Base-by-base conservation (phyloP, 805 yeast genomes). In the Wickerhamomyces bisporus region DNA sequence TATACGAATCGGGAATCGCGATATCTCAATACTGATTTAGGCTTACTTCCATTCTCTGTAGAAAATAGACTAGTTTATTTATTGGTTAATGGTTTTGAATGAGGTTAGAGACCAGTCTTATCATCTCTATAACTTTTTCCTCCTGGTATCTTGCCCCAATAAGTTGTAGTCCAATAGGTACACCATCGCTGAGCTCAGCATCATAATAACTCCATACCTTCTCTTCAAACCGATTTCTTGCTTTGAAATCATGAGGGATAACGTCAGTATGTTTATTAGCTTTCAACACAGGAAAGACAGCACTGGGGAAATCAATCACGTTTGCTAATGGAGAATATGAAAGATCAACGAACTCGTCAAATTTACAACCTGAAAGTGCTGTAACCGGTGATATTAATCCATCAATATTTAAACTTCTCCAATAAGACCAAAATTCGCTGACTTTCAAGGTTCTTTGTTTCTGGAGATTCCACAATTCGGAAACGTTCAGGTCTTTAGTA, bases 321-420 rank as follows among this genome's bases (percentile, higher is more conserved):
- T 77, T 77, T 50, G 73, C 63, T 52, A 67, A 55, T 26, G 73
- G 66, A 2, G 86, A 79, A 55, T 80, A 81, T 2, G 72, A 69
- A 30, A 61, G 57, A 27, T 62, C 61, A 42, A 11, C 52, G 35
- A 63, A 64, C 30, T 63, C 59, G 6, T 58, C 63, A 27, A 52
- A 48, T 2, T 64, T 64, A 21, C 50, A 53, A 3, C 71, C 71
- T 5, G 75, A 63, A 41, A 62, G 65, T 13, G 77, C 68, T n/a
- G 71, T 58, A 1, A 65, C 71, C 1, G 79, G 79, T 50, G 67
- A 60, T 14, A 75, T 62, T n/a, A 76, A 57, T 5, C 68, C 75
- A 49, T 76, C 80, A 12, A 76, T 61, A 0, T 50, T 52, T 3
- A 70, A 55, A 4, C 53, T 49, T 19, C 61, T 49, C 74, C 71